A percentile compares a stretch with the other conserved stretches of the same genome.
These are phyloP conservation scores for Paecilomyces sp. DNA, from an alignment of 2,329 filamentous ascomycete species.

Conservation along the genomic window DNA sequence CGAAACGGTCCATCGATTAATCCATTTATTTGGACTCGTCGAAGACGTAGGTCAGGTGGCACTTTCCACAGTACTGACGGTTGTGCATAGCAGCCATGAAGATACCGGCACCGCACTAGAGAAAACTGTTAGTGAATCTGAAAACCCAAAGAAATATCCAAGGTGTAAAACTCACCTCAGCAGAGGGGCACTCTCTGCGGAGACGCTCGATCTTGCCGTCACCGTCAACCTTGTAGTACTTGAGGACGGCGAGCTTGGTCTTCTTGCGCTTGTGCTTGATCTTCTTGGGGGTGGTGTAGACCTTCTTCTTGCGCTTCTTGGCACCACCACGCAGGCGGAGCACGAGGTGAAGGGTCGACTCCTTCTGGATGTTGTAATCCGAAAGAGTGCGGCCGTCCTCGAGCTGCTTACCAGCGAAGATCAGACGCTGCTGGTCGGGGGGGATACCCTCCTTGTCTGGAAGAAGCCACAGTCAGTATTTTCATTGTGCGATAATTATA, in stretches of 20 bases:
- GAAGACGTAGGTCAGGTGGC: constrained; percentile 66
- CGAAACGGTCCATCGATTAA: constrained; percentile 9
- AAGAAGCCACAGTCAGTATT: constrained; percentile 25
- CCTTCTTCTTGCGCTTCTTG: constrained; percentile 99
- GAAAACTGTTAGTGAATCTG: constrained; percentile 24
- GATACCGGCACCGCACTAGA: constrained; percentile 95
- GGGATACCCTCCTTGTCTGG: constrained; percentile 99
- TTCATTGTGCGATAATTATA: not conserved
- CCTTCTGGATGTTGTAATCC: constrained; percentile 99
- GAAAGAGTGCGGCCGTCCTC: constrained; percentile 98
- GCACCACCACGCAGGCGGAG: constrained; percentile 95
- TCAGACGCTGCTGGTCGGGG: constrained; percentile 97
- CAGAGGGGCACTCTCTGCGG: constrained; percentile 90
- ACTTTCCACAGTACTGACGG: constrained; percentile 87
- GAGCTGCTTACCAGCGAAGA: constrained; percentile 99
- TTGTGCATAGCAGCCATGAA: constrained; percentile 99
- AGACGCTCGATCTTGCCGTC: constrained; percentile 99
- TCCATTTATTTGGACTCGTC: constrained; percentile 54
- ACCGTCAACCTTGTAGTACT: constrained; percentile 99
- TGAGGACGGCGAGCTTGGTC: constrained; percentile 99
- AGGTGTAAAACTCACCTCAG: constrained; percentile 60
- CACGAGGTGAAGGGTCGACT: constrained; percentile 96
- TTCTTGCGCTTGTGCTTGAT: constrained; percentile 99
- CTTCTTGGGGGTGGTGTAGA: constrained; percentile 99
- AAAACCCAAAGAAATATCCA: constrained; percentile 9